A percentile compares a stretch with the other conserved stretches of the same genome.
Conservation (phyloP, 225 moss, liverwort and hornwort species). For the Pseudisothecium myosuroides region DNA sequence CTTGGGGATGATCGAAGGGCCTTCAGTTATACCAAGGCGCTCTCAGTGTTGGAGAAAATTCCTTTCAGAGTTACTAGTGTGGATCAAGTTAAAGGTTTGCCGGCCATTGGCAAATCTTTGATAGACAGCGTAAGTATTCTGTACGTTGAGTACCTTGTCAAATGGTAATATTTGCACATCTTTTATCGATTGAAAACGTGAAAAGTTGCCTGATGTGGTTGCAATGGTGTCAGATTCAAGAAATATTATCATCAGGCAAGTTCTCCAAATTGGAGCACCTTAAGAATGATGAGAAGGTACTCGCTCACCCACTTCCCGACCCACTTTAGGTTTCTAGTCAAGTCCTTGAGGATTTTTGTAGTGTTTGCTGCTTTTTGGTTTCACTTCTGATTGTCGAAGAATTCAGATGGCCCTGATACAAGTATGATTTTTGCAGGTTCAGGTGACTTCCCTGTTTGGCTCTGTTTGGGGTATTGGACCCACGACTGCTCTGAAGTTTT, state of each 20-base stretch:
- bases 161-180: not conserved
- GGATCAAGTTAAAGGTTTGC: conserved; percentile 76
- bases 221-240: conserved; percentile 62
- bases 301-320: not conserved
- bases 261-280: conserved; percentile 77
- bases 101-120: conserved; percentile 72
- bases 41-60: conserved; percentile 79
- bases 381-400: not conserved
- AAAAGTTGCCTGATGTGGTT: not conserved
- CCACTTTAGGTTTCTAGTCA: not conserved
- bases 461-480: conserved; percentile 95
- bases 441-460: conserved; percentile 39
- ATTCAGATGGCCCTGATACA: not conserved
- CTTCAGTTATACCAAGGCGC: conserved; percentile 82
- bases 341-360: not conserved
- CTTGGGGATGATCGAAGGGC: conserved; percentile 79
- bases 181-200: not conserved
- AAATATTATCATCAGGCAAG: conserved; percentile 70
- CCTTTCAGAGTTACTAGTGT: conserved; percentile 70
- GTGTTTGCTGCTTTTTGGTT: not conserved
- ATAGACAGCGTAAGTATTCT: conserved; percentile 52
- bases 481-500: conserved; percentile 60
- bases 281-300: conserved; percentile 76
- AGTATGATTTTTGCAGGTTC: conserved; percentile 33
- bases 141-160: not conserved